phyloP scores from a whole-genome alignment of 2,329 filamentous ascomycete species.

The Colletotrichum sp. region DNA sequence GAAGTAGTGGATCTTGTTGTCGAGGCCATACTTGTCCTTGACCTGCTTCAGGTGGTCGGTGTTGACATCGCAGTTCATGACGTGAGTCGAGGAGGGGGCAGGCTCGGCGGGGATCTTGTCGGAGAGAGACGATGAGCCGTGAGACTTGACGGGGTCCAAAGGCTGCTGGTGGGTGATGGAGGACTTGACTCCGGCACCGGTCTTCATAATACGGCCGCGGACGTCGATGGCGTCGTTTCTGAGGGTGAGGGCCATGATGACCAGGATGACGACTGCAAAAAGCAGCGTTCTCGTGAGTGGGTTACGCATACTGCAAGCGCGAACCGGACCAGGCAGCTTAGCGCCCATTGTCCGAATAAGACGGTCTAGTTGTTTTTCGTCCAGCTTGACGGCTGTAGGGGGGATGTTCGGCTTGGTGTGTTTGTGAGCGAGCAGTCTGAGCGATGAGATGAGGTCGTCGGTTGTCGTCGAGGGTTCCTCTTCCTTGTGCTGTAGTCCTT shows the following conservation, averaged over 20 bases:
- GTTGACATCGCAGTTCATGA: slow-evolving; percentile 57
- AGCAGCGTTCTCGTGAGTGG: slow-evolving; percentile 50
- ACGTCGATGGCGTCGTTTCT: slow-evolving; percentile 45
- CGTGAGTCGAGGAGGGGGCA: slow-evolving; percentile 27
- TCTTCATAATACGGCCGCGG: slow-evolving; percentile 43
- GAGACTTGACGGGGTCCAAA: slow-evolving; percentile 21
- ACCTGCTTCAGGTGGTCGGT: slow-evolving; percentile 48
- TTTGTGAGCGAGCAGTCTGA: neutral
- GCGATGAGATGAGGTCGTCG: neutral
- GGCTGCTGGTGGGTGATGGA: slow-evolving; percentile 31
- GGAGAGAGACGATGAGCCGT: slow-evolving; percentile 22
- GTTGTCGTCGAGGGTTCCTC: neutral
- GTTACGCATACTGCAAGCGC: slow-evolving; percentile 54
- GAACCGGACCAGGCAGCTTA: slow-evolving; percentile 42
- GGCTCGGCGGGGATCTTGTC: slow-evolving; percentile 31
- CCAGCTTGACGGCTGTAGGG: slow-evolving; percentile 15
- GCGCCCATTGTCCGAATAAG: slow-evolving; percentile 37
- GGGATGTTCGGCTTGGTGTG: neutral
- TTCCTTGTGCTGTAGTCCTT: neutral
- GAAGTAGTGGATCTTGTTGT: slow-evolving; percentile 58
- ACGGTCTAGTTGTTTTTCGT: slow-evolving; percentile 5
- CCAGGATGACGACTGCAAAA: slow-evolving; percentile 45
- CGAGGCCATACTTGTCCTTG: slow-evolving; percentile 51
- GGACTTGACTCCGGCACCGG: slow-evolving; percentile 39
- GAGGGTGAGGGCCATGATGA: slow-evolving; percentile 46